phyloP scores from a whole-genome alignment of 208 protist species.

The Leishmania mexicana region DNA sequence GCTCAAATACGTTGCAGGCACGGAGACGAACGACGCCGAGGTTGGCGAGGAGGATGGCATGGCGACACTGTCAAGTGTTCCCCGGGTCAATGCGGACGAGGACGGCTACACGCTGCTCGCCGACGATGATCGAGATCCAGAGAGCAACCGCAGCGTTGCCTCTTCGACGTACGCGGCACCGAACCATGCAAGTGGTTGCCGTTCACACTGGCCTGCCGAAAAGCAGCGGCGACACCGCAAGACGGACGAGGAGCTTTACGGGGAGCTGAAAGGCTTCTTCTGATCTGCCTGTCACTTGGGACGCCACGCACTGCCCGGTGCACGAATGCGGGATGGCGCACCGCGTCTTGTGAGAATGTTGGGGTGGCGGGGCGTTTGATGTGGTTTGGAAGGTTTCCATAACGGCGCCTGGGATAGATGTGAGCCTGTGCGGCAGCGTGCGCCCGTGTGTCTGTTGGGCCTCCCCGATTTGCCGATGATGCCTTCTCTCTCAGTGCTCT shows the following conservation, averaged over 20 bases:
- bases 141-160: background rate
- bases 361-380: background rate
- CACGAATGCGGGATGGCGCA: background rate
- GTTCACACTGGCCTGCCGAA: background rate
- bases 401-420: background rate
- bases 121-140: background rate
- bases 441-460: background rate
- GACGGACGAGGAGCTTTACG: slow-evolving; percentile 31
- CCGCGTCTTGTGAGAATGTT: background rate
- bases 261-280: slow-evolving; percentile 35
- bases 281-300: background rate
- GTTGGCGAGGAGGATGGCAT: background rate
- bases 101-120: slow-evolving; percentile 27
- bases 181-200: background rate
- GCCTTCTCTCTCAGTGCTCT: background rate
- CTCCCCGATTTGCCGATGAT: background rate
- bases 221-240: slow-evolving; percentile 12
- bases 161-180: background rate
- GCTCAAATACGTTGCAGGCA: background rate
- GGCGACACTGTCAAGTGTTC: background rate
- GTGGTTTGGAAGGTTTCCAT: background rate
- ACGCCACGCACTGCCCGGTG: too few relatives aligned
- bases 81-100: slow-evolving; percentile 6
- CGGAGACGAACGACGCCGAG: background rate
- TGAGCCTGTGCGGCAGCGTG: background rate